Percentiles rank a stretch among this genome's conserved stretches.
Evolutionary conservation across 2,329 filamentous ascomycete species (phyloP).

Genomic region (Ceratocystis cacaofunesta): DNA sequence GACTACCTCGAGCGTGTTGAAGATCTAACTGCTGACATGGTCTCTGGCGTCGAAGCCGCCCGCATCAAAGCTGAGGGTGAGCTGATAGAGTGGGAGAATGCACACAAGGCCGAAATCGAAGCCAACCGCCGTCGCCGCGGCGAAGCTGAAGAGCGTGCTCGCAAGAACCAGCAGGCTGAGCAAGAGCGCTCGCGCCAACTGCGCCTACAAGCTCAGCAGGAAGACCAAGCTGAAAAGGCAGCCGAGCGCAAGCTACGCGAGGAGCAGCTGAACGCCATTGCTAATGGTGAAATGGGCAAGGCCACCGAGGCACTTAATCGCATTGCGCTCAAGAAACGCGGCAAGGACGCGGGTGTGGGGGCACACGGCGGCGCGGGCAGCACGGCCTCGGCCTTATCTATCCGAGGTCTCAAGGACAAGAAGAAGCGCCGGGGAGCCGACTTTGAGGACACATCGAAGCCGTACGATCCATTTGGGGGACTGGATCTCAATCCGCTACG

Average conservation of each 20-base stretch:
- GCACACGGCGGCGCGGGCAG: background rate
- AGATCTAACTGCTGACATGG: conserved; percentile 75
- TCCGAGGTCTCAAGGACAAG: conserved; percentile 56
- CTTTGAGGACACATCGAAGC: conserved; percentile 39
- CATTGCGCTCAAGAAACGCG: conserved; percentile 59
- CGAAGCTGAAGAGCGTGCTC: conserved; percentile 39
- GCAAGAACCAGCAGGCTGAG: conserved; percentile 51
- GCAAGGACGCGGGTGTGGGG: conserved; percentile 28
- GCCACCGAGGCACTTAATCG: conserved; percentile 44
- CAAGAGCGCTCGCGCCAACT: conserved; percentile 40
- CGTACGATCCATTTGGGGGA: conserved; percentile 82
- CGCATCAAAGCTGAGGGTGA: conserved; percentile 32
- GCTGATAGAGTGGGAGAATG: conserved; percentile 49
- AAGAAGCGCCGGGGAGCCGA: conserved; percentile 25
- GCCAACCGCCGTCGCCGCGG: conserved; percentile 40
- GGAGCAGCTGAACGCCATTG: conserved; percentile 56
- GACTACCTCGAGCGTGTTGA: conserved; percentile 91
- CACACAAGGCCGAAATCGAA: conserved; percentile 55
- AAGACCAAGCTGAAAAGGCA: conserved; percentile 55
- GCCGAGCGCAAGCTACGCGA: conserved; percentile 49
- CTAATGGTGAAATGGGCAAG: conserved; percentile 43
- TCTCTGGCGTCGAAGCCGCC: conserved; percentile 54
- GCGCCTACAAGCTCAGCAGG: conserved; percentile 46
- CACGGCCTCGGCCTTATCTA: conserved; percentile 36
- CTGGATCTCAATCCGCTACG: conserved; percentile 53